Base-by-base conservation (phyloP, 306 rosid species). In the Medicago truncatula region DNA sequence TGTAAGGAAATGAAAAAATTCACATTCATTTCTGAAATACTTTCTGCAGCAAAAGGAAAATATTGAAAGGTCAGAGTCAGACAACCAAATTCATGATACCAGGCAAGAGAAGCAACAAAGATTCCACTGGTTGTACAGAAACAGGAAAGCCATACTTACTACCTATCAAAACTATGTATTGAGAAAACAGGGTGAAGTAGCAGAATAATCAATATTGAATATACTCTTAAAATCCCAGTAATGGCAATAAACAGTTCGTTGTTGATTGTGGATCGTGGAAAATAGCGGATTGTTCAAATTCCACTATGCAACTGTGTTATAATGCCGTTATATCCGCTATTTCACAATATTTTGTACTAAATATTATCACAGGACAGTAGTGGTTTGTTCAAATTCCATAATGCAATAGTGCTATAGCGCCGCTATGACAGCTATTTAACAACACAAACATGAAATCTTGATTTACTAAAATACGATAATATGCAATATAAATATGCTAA, bases 21-120 rank as follows among this genome's bases (percentile, higher is more conserved):
- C 81, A 71, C 86, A 61, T 59, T 60, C 82, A 80, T 71, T 83
- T 70, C 81, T 40, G 21, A 82, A 83, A 76, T 73, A 74, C 69
- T 87, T 88, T 82, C 96, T 92, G 81, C 77, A 79, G 71, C 49
- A 80, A 76, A 20, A 60, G 67, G 54, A n/a, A 73, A 70, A 52
- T 67, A 71, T 60, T 43, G 49, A 68, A 70, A 71, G 70, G 41
- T 76, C 46, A 57, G 75, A 54, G 41, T 76, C 46, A 57, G 75
- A 54, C 53, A 69, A 43, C 41, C 82, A 43, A 66, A 49, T 75
- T 71, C 72, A 25, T 49, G n/a, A 74, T 73, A 74, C 41, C 38
- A 53, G 44, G n/a, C 36, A 76, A 9, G 5, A 61, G 61, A 65
- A 65, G 47, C 63, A 74, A 28, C 25, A 66, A 56, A 39, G 14